Evolutionary conservation across 2,329 filamentous ascomycete genomes (phyloP).

Genomic region (Talaromyces funiculosus): DNA sequence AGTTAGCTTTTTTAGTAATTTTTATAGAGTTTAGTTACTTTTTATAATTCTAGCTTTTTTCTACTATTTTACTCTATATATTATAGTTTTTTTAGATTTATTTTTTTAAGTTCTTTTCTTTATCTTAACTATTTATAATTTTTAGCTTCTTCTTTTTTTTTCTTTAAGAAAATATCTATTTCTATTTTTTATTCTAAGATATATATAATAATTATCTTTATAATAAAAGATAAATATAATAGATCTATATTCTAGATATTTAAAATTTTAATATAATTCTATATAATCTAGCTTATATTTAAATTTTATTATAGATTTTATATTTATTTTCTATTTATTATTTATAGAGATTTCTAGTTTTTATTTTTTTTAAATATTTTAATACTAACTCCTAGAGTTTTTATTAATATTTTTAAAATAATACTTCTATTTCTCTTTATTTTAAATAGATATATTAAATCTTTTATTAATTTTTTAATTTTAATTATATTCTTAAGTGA

Average conservation of each 20-base stretch:
- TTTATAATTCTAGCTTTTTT: background rate
- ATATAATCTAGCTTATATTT: background rate
- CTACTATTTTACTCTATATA: background rate
- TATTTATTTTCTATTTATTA: background rate
- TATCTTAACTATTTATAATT: background rate
- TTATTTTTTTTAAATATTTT: background rate
- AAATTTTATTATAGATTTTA: background rate
- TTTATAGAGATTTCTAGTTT: background rate
- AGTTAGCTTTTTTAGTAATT: background rate
- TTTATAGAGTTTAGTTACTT: background rate
- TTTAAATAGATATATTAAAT: no score
- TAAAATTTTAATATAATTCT: background rate
- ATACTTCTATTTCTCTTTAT: background rate
- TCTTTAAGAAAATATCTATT: background rate
- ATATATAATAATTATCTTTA: background rate
- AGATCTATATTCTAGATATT: background rate
- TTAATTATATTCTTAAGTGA: no score
- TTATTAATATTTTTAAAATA: background rate
- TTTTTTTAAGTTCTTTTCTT: background rate
- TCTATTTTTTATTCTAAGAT: background rate
- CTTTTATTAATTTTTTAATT: background rate
- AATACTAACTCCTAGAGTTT: background rate
- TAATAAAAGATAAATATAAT: background rate
- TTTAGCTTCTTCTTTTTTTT: background rate
- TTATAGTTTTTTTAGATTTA: background rate